Evolutionary conservation across 345 rosid species (phyloP).

Genomic region (Eucalyptus sp.): DNA sequence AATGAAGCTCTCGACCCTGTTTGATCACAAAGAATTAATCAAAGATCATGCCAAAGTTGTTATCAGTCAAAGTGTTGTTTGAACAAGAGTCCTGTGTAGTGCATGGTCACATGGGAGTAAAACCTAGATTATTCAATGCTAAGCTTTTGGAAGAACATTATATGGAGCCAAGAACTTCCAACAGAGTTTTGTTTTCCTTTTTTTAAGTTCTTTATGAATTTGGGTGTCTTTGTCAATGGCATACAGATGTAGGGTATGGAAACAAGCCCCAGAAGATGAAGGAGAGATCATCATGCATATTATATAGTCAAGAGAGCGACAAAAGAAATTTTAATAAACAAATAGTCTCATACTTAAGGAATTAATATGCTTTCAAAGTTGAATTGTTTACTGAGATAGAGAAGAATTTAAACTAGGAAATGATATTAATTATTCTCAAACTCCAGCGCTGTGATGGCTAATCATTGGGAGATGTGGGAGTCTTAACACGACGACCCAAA

Average conservation of each 20-base stretch:
- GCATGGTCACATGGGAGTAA: background rate
- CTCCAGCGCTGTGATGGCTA: background rate
- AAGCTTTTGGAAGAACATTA: background rate
- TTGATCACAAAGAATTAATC: background rate
- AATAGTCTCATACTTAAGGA: background rate
- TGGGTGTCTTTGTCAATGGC: background rate
- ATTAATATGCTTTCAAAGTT: background rate
- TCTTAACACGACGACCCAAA: background rate
- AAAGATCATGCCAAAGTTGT: background rate
- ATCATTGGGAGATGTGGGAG: background rate
- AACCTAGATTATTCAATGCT: background rate
- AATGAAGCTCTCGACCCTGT: constrained; percentile 95
- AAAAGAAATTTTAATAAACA: background rate
- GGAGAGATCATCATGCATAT: background rate
- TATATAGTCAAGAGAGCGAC: background rate
- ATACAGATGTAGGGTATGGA: background rate
- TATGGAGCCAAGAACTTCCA: background rate
- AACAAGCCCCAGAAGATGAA: background rate
- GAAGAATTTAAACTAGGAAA: background rate
- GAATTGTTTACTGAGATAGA: background rate
- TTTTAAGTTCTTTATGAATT: background rate
- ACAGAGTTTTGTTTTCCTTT: background rate
- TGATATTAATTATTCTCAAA: background rate
- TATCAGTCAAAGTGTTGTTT: background rate
- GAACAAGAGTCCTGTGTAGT: background rate